phyloP scores from a whole-genome alignment of 371 early-diverging fungal species.

The Saksenaea vasiformis region DNA sequence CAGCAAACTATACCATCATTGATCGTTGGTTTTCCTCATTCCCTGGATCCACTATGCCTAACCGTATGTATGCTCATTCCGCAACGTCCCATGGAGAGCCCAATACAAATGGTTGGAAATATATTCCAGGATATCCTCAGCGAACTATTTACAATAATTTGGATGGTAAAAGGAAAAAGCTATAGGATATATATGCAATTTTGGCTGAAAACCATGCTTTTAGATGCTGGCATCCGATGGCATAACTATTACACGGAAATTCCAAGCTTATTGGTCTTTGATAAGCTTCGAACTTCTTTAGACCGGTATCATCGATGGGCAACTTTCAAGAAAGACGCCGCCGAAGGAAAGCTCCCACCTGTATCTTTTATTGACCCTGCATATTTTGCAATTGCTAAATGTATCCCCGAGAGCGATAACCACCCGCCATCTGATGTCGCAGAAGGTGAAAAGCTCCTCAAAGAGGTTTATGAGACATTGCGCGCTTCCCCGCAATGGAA shows the following conservation, averaged over 20 bases:
- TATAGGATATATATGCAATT: background rate
- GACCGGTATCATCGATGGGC: slow-evolving; percentile 18
- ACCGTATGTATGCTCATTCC: slow-evolving; percentile 31
- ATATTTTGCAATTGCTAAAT: slow-evolving; percentile 28
- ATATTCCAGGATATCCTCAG: slow-evolving; percentile 29
- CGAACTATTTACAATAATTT: slow-evolving; percentile 33
- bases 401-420: slow-evolving; percentile 25
- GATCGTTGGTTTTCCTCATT: slow-evolving; percentile 31
- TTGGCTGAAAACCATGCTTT: background rate
- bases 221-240: slow-evolving; percentile 20
- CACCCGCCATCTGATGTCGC: slow-evolving; percentile 32
- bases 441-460: slow-evolving; percentile 26
- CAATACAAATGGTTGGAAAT: slow-evolving; percentile 14
- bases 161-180: slow-evolving; percentile 12
- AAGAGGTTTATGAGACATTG: slow-evolving; percentile 32
- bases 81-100: slow-evolving; percentile 24
- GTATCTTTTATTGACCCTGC: slow-evolving; percentile 29
- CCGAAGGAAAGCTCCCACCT: slow-evolving; percentile 23
- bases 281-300: slow-evolving; percentile 19
- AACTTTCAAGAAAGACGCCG: slow-evolving; percentile 24
- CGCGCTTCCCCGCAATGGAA: slow-evolving; percentile 39
- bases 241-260: slow-evolving; percentile 21
- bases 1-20: slow-evolving; percentile 27
- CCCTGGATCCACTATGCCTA: slow-evolving; percentile 41
- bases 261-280: slow-evolving; percentile 24